These are phyloP conservation scores for Clohesyomyces aquaticus DNA, from an alignment of 495 filamentous ascomycete species.

Conservation along the genomic window DNA sequence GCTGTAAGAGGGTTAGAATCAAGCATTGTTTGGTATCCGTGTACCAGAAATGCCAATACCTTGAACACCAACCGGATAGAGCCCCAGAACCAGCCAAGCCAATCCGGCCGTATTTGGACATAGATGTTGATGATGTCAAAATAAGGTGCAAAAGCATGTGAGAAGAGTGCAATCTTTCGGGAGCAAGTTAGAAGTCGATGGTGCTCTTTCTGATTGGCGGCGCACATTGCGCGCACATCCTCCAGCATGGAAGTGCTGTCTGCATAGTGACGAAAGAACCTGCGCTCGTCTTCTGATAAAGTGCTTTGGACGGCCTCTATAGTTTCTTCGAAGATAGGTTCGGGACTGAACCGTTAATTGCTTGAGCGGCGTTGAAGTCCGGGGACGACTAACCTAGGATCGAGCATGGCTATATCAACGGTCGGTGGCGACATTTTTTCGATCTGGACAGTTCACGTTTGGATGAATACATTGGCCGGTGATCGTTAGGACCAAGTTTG, in stretches of 20 bases:
- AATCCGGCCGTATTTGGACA: slow-evolving; percentile 14
- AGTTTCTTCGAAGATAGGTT: slow-evolving; percentile 26
- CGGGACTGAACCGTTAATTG: slow-evolving; percentile 17
- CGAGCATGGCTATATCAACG: slow-evolving; percentile 20
- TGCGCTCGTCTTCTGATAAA: slow-evolving; percentile 19
- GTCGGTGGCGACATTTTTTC: slow-evolving; percentile 26
- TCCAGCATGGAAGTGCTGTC: slow-evolving; percentile 10
- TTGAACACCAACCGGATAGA: slow-evolving; percentile 20
- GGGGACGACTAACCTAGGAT: slow-evolving; percentile 18
- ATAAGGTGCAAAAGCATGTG: slow-evolving; percentile 19
- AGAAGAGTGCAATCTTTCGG: slow-evolving; percentile 19
- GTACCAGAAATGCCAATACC: slow-evolving; percentile 11
- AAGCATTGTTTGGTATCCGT: background rate
- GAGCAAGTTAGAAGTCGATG: slow-evolving; percentile 17
- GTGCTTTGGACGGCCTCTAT: slow-evolving; percentile 19
- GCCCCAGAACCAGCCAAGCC: slow-evolving; percentile 33
- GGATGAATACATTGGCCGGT: slow-evolving; percentile 22
- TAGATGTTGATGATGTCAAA: slow-evolving; percentile 30
- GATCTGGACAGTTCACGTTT: slow-evolving; percentile 17
- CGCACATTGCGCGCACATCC: slow-evolving; percentile 20
- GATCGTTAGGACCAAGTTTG: slow-evolving; percentile 1
- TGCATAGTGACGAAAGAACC: slow-evolving; percentile 11
- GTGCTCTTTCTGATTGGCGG: slow-evolving; percentile 18
- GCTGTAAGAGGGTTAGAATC: slow-evolving; percentile 11
- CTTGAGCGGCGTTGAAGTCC: too few species aligned